Percentiles rank a stretch among this genome's conserved stretches.
These are phyloP conservation scores for Linanthus parryae DNA, from an alignment of 148 eudicot genomes.

Conservation along the genomic window DNA sequence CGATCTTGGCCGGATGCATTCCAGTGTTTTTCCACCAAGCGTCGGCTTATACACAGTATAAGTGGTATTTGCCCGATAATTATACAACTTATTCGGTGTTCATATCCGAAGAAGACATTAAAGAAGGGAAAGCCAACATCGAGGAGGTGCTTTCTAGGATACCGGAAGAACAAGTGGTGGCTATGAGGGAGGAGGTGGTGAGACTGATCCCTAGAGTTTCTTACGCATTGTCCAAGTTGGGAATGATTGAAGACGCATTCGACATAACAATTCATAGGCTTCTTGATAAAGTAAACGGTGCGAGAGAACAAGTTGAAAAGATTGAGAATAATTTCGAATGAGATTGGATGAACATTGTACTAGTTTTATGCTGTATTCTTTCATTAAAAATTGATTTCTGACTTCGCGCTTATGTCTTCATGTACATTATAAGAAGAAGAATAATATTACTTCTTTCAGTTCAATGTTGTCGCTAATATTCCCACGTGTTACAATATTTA, in stretches of 20 bases:
- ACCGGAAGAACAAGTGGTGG: slow-evolving; percentile 22
- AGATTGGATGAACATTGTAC: no score
- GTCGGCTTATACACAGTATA: slow-evolving; percentile 59
- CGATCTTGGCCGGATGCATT: slow-evolving; percentile 75
- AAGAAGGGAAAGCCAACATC: slow-evolving; percentile 34
- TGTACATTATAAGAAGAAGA: no score
- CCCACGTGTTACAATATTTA: no score
- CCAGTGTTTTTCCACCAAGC: slow-evolving; percentile 80
- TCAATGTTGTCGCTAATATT: no score
- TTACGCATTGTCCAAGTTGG: slow-evolving; percentile 47
- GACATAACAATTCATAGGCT: slow-evolving; percentile 48
- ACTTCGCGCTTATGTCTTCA: no score
- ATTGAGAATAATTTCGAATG: no score
- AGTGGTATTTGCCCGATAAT: slow-evolving; percentile 57
- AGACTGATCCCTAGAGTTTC: slow-evolving; percentile 50
- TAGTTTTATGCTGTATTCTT: no score
- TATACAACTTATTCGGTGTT: slow-evolving; percentile 56
- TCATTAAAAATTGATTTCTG: no score
- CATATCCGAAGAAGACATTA: slow-evolving; percentile 42
- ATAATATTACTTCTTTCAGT: no score
- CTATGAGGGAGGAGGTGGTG: slow-evolving; percentile 54
- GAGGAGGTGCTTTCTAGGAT: slow-evolving; percentile 36
- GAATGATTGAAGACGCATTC: slow-evolving; percentile 55
- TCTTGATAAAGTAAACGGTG: slow-evolving; percentile 29
- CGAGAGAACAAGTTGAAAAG: slow-evolving; percentile 12